Base-by-base conservation (phyloP, 2,329 filamentous ascomycete genomes). In the Neofusicoccum kwambonambiense region DNA sequence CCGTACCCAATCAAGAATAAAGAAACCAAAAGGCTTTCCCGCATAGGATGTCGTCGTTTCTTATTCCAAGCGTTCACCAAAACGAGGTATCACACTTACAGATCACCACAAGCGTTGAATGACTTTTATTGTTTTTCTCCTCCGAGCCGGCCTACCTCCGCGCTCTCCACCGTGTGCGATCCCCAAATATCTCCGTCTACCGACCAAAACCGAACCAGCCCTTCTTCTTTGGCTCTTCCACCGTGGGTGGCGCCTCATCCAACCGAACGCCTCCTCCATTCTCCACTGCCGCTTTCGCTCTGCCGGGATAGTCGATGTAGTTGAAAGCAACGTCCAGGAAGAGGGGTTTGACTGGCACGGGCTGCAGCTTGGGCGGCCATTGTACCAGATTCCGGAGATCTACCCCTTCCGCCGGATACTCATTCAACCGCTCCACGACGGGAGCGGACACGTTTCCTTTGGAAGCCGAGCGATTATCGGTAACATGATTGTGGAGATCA, bases 281-380 rank as follows among this genome's bases (percentile, higher is more conserved):
- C 66, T 71, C 69, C 27, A 67, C 68, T 5, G 67, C 69, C 63
- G 70, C 72, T 66, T 75, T 73, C 37, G 77, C 70, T 70, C 87
- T 87, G 39, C 88, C 88, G 0, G 93, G 93, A 74, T 99, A 99
- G 56, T 92, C 88, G 67, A 99, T 93, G 75, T 97, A 98, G 76
- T 98, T 98, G 91, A 92, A 99, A 9, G 95, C 95, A 7, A 97
- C 90, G 74, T 99, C 95, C 66, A 98, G 87, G 83, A 98, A 98
- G 39, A 98, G 84, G 34, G 95, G 95, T 81, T 99, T 99, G 61
- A 97, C 90, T 0, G 95, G 93, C 44, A 98, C 87, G 1, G 90
- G 85, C 67, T 91, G 87, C 69, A 97, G 81, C 74, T 88, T 90
- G 1, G 94, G 93, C 12, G 95, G 95, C 76, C 93, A 97, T 4